phyloP scores from a whole-genome alignment of 768 basidiomycete species.

The Strobilomyces confusus region DNA sequence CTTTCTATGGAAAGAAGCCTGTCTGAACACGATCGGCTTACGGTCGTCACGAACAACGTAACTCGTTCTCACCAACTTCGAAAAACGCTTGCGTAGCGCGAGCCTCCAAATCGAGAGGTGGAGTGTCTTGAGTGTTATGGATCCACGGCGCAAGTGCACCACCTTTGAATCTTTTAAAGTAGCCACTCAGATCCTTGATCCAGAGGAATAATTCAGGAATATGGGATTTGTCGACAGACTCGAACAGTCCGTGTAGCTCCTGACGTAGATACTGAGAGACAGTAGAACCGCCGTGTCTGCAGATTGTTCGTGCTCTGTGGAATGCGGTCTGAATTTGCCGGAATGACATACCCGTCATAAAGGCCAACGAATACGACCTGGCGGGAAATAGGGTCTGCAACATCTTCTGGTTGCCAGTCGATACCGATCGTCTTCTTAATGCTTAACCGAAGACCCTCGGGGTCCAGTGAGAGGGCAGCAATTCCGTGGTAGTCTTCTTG shows the following conservation, averaged over 20 bases:
- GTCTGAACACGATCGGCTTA: conserved; percentile 42
- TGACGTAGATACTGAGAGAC: conserved; percentile 84
- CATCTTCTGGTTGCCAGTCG: conserved; percentile 66
- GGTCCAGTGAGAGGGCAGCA: conserved; percentile 68
- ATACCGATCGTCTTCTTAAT: conserved; percentile 58
- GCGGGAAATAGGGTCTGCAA: conserved; percentile 53
- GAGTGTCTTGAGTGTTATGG: conserved; percentile 26
- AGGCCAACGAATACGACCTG: conserved; percentile 87
- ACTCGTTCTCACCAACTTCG: conserved; percentile 48
- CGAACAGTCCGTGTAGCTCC: conserved; percentile 81
- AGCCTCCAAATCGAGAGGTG: conserved; percentile 71
- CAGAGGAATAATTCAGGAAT: conserved; percentile 75
- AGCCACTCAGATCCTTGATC: conserved; percentile 80
- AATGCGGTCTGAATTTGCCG: background rate
- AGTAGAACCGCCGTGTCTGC: conserved; percentile 88
- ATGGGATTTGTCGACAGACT: conserved; percentile 64
- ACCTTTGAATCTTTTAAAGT: conserved; percentile 85
- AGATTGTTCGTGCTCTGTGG: conserved; percentile 2
- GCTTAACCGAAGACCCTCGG: conserved; percentile 65
- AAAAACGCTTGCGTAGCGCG: conserved; percentile 86
- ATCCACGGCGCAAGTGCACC: conserved; percentile 74
- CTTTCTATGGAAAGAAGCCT: conserved; percentile 64
- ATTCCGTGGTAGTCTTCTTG: conserved; percentile 88
- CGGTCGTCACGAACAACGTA: conserved; percentile 1
- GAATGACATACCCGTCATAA: conserved; percentile 75